phyloP scores from a whole-genome alignment of 78 protist species.

The Ministeria vibrans region DNA sequence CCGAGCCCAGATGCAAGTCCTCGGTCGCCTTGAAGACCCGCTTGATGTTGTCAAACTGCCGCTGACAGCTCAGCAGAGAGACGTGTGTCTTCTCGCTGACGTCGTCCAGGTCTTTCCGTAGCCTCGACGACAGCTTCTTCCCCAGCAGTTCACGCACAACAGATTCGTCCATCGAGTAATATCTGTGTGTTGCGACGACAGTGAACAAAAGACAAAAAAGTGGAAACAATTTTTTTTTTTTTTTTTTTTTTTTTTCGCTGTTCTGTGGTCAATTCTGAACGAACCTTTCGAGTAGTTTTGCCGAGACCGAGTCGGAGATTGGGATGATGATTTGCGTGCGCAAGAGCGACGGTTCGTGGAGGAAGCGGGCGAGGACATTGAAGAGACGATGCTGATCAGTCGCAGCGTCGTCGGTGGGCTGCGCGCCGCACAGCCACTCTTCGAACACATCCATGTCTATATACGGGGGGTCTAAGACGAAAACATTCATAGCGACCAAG shows the following conservation, averaged over 20 bases:
- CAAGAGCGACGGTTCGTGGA: not conserved
- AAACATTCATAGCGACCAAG: not conserved
- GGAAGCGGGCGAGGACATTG: not conserved
- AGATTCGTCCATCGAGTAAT: not conserved
- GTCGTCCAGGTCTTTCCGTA: not conserved
- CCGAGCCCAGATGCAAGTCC: not conserved
- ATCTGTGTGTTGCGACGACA: no score
- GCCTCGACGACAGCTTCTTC: not conserved
- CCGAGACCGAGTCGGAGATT: not conserved
- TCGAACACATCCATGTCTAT: not conserved
- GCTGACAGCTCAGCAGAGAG: not conserved
- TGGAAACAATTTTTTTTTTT: no score
- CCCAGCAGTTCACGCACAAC: not conserved
- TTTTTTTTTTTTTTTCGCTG: no score
- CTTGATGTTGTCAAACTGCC: constrained; percentile 1
- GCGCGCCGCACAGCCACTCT: not conserved
- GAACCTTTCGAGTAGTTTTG: not conserved
- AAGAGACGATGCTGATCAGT: not conserved
- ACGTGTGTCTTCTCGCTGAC: not conserved
- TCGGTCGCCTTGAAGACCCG: not conserved
- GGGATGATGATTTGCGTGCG: not conserved
- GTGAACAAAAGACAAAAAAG: no score
- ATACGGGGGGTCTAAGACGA: not conserved
- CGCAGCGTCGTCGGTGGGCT: not conserved
- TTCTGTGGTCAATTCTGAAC: no score